A percentile compares a stretch with the other conserved stretches of the same genome.
Evolutionary conservation across 2,329 filamentous ascomycete species (phyloP).

Genomic region (Colletotrichum camelliae): DNA sequence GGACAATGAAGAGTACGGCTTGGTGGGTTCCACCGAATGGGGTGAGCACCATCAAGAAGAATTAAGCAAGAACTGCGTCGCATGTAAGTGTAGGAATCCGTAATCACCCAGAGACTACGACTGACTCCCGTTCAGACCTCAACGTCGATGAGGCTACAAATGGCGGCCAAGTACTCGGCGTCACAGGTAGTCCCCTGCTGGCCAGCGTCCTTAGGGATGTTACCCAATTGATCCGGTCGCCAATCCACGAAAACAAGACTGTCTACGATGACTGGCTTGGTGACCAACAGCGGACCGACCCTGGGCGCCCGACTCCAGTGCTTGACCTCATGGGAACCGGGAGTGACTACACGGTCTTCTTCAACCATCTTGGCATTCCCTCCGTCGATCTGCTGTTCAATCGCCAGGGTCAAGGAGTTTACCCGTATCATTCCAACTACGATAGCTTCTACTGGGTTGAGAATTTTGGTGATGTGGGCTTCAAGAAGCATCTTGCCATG

Average conservation of each 20-base stretch:
- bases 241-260: slow-evolving; percentile 53
- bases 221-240: slow-evolving; percentile 49
- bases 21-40: slow-evolving; percentile 76
- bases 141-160: background rate
- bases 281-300: background rate
- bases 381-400: slow-evolving; percentile 59
- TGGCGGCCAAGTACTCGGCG: background rate
- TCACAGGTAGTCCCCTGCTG: background rate
- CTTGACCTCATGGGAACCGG: slow-evolving; percentile 61
- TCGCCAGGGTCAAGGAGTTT: slow-evolving; percentile 29
- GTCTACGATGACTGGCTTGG: slow-evolving; percentile 49
- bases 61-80: slow-evolving; percentile 66
- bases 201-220: slow-evolving; percentile 35
- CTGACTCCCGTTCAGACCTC: background rate
- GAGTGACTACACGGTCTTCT: slow-evolving; percentile 65
- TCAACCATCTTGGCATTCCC: slow-evolving; percentile 62
- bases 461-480: slow-evolving; percentile 64
- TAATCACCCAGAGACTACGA: rapidly evolving
- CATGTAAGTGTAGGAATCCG: slow-evolving; percentile 52
- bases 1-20: slow-evolving; percentile 73
- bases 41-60: slow-evolving; percentile 74
- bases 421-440: slow-evolving; percentile 75
- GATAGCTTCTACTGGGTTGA: slow-evolving; percentile 79
- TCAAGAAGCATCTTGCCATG: slow-evolving; percentile 56
- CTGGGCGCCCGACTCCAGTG: slow-evolving; percentile 38